Conservation (phyloP, 768 basidiomycete genomes). For the Gymnopilus dilepis region DNA sequence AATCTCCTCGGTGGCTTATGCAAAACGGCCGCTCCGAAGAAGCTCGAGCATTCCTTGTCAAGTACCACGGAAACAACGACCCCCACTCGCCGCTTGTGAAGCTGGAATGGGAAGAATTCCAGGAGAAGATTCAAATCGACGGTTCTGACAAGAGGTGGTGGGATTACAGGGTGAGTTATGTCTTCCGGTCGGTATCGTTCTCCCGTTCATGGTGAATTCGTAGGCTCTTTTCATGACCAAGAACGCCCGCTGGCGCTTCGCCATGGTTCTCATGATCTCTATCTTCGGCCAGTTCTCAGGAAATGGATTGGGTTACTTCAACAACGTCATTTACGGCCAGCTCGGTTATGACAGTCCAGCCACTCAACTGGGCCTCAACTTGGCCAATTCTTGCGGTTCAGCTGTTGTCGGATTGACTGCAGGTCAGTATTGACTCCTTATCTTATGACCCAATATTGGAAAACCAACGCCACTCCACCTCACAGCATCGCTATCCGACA, state of each 20-base stretch:
- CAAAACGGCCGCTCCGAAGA: slow-evolving; percentile 53
- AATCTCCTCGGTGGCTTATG: slow-evolving; percentile 62
- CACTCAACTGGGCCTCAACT: background rate
- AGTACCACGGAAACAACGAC: slow-evolving; percentile 59
- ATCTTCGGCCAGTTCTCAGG: slow-evolving; percentile 65
- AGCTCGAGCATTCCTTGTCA: slow-evolving; percentile 51
- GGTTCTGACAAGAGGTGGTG: slow-evolving; percentile 64
- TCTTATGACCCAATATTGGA: background rate
- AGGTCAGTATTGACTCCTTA: background rate
- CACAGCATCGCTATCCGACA: background rate
- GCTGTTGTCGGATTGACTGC: slow-evolving; percentile 6
- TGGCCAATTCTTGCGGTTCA: slow-evolving; percentile 4
- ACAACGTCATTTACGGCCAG: slow-evolving; percentile 5
- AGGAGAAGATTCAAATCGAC: slow-evolving; percentile 52
- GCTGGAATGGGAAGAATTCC: slow-evolving; percentile 57
- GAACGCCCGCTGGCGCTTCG: slow-evolving; percentile 50
- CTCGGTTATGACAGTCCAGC: background rate
- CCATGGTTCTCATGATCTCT: slow-evolving; percentile 57
- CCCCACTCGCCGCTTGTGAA: slow-evolving; percentile 53
- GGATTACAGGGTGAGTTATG: slow-evolving; percentile 20
- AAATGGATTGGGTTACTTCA: slow-evolving; percentile 52
- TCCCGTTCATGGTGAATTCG: background rate
- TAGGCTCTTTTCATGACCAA: slow-evolving; percentile 53
- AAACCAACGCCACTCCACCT: background rate
- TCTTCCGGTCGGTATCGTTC: no score